Percentiles rank a stretch among this genome's conserved stretches.
Evolutionary conservation across 345 rosid species (phyloP).

Genomic region (Rubroshorea leprosula): DNA sequence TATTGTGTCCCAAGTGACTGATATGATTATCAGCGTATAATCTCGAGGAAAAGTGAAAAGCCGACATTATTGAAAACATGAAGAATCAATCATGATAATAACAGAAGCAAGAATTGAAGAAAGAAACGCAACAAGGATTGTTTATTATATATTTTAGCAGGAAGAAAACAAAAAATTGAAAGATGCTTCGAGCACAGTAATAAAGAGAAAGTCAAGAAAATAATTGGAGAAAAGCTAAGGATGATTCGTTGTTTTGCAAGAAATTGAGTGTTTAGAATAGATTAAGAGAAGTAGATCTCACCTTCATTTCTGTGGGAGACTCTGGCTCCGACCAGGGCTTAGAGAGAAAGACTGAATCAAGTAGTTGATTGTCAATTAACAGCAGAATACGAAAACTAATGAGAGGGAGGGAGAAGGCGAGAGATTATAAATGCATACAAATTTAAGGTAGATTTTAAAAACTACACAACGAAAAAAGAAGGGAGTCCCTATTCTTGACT

Average conservation of each 20-base stretch:
- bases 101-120: no score
- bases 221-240: neutral
- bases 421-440: neutral
- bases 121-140: no score
- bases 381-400: neutral
- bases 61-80: no score
- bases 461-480: no score
- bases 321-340: constrained; percentile 10
- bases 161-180: neutral
- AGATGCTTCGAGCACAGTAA: no score
- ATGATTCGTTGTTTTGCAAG: neutral
- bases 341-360: neutral
- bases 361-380: no score
- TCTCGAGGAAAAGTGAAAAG: no score
- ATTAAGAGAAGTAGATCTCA: constrained; percentile 16
- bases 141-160: neutral
- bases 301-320: constrained; percentile 25
- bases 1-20: no score
- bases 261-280: constrained; percentile 1
- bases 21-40: no score
- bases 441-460: neutral
- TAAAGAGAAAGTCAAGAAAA: neutral
- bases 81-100: neutral
- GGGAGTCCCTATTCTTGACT: no score
- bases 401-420: neutral